Evolutionary conservation across 1,139 yeast genomes (phyloP).

Genomic region (Kodamaea sp.): DNA sequence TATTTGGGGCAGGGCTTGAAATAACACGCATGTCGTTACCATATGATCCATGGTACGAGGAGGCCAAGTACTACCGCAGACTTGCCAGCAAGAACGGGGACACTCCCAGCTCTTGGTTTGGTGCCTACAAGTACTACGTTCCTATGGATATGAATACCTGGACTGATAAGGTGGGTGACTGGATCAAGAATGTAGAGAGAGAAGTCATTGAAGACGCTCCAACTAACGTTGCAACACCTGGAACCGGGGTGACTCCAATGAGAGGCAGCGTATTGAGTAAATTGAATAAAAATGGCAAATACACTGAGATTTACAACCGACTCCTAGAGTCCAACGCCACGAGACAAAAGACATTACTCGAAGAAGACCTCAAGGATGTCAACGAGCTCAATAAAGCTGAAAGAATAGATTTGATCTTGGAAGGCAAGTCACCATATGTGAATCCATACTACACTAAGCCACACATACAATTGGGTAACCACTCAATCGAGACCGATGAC

Average conservation of each 20-base stretch:
- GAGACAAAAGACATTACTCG: slow-evolving; percentile 23
- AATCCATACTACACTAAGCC: slow-evolving; percentile 29
- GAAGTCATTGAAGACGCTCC: slow-evolving; percentile 6
- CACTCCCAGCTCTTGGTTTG: slow-evolving; percentile 57
- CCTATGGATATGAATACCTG: slow-evolving; percentile 56
- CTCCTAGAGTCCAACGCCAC: slow-evolving; percentile 25
- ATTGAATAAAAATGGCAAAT: slow-evolving; percentile 16
- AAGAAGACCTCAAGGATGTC: slow-evolving; percentile 29
- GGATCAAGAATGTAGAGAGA: slow-evolving; percentile 25
- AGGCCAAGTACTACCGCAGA: slow-evolving; percentile 51
- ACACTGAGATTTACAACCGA: slow-evolving; percentile 28
- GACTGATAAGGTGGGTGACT: slow-evolving; percentile 37
- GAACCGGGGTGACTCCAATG: not conserved
- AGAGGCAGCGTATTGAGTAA: slow-evolving; percentile 5
- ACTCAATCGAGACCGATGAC: slow-evolving; percentile 38
- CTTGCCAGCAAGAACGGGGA: slow-evolving; percentile 44
- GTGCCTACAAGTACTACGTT: slow-evolving; percentile 51
- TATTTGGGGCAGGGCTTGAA: slow-evolving; percentile 49
- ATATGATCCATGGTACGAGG: slow-evolving; percentile 68
- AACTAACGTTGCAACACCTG: not conserved
- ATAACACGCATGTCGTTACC: slow-evolving; percentile 48
- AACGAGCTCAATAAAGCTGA: slow-evolving; percentile 40
- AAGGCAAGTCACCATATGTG: slow-evolving; percentile 25
- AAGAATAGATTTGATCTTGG: slow-evolving; percentile 38
- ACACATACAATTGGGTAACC: slow-evolving; percentile 39